Percentiles rank a stretch among this genome's conserved stretches.
phyloP scores from a whole-genome alignment of 305 asterid genomes.

The Solanum hybrid region DNA sequence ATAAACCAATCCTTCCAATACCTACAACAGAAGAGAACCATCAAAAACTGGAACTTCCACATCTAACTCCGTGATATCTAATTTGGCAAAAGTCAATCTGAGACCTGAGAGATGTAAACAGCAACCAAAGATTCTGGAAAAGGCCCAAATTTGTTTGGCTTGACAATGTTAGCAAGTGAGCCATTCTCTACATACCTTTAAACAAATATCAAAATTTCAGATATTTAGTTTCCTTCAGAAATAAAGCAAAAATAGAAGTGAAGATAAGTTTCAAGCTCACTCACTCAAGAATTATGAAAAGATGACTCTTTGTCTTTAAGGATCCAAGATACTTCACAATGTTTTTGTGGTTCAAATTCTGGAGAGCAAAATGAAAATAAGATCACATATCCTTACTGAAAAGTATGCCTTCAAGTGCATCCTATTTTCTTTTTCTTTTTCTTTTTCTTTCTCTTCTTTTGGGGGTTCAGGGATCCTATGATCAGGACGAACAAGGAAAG shows the following conservation, averaged over 20 bases:
- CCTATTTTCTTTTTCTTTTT: slow-evolving; percentile 1
- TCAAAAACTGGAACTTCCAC: slow-evolving; percentile 16
- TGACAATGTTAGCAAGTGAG: slow-evolving; percentile 89
- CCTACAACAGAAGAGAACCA: slow-evolving; percentile 35
- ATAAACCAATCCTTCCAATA: slow-evolving; percentile 95
- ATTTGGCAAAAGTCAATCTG: neutral
- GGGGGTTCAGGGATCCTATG: neutral
- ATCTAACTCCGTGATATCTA: neutral
- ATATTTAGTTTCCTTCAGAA: neutral
- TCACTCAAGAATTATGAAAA: slow-evolving; percentile 79
- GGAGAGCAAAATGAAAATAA: slow-evolving; percentile 15
- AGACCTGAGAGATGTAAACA: slow-evolving; percentile 94
- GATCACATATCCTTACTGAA: neutral
- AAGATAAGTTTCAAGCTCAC: slow-evolving; percentile 15
- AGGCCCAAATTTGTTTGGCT: slow-evolving; percentile 98
- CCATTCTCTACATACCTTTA: slow-evolving; percentile 91
- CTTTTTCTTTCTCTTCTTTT: neutral
- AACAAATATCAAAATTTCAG: neutral
- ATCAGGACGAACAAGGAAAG: neutral
- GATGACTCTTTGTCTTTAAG: slow-evolving; percentile 85
- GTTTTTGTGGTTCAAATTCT: slow-evolving; percentile 95
- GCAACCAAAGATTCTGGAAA: slow-evolving; percentile 99
- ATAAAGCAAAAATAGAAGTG: neutral
- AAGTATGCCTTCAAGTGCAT: neutral
- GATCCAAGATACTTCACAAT: slow-evolving; percentile 96